Percentiles rank a stretch among this genome's conserved stretches.
Conservation (phyloP, 2,329 filamentous ascomycete genomes). For the Thielaviopsis cerberus region DNA sequence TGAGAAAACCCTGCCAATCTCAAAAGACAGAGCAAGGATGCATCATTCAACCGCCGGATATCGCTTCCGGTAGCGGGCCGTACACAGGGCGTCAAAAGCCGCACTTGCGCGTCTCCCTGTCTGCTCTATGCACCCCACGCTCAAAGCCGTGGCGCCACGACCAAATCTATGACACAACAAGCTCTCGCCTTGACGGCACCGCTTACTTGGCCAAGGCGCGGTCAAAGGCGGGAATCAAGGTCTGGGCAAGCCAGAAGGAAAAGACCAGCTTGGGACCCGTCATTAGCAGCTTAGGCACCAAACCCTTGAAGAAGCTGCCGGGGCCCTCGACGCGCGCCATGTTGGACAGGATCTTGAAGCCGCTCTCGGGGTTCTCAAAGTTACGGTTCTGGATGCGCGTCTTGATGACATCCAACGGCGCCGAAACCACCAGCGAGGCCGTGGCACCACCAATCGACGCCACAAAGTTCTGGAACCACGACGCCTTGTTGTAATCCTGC, state of each 20-base stretch:
- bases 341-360: constrained; percentile 75
- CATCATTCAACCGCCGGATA: background rate
- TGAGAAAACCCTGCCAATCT: background rate
- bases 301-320: constrained; percentile 86
- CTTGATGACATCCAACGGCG: constrained; percentile 93
- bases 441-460: constrained; percentile 90
- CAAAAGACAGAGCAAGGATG: background rate
- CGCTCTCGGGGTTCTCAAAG: constrained; percentile 92
- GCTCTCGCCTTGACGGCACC: constrained; percentile 3
- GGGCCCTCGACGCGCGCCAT: constrained; percentile 86
- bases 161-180: background rate
- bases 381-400: constrained; percentile 96
- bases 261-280: constrained; percentile 97
- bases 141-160: no score
- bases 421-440: constrained; percentile 89
- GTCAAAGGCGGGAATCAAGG: constrained; percentile 83
- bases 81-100: background rate
- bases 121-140: no score
- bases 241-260: constrained; percentile 98
- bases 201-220: constrained; percentile 24
- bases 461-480: constrained; percentile 92
- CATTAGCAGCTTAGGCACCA: constrained; percentile 96
- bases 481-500: constrained; percentile 83
- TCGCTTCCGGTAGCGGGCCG: background rate
- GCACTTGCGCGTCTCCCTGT: background rate